Percentiles rank a stretch among this genome's conserved stretches.
Evolutionary conservation across 2,329 filamentous ascomycete species (phyloP).

Genomic region (Venturia pyrina): DNA sequence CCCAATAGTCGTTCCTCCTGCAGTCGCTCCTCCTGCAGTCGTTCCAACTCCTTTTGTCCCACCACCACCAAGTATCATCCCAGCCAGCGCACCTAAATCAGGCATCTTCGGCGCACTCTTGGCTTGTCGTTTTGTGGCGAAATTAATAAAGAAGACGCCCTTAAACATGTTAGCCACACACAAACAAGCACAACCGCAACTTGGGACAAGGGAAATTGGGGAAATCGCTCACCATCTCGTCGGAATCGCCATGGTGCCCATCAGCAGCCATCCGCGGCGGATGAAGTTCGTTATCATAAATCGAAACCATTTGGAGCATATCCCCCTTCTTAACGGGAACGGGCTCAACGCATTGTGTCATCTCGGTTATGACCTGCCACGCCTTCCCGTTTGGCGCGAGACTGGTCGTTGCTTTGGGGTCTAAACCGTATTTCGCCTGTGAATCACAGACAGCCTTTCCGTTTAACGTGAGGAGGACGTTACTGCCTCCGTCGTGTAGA

Average conservation of each 20-base stretch:
- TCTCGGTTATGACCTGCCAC: conserved; percentile 12
- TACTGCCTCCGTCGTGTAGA: background rate
- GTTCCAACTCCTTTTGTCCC: background rate
- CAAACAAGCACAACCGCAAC: too few species aligned
- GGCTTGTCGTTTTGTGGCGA: background rate
- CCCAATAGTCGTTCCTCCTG: too few species aligned
- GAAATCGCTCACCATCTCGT: background rate
- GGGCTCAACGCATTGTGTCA: conserved; percentile 8
- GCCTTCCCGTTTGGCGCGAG: conserved; percentile 3
- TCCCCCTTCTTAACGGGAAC: conserved; percentile 12
- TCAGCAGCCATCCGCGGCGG: conserved; percentile 2
- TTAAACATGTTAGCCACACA: background rate
- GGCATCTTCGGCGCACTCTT: background rate
- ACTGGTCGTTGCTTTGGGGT: background rate
- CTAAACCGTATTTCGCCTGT: conserved; percentile 2
- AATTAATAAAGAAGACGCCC: conserved; percentile 11
- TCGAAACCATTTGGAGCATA: conserved; percentile 1
- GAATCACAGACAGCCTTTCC: conserved; percentile 10
- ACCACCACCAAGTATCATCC: background rate
- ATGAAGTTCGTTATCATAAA: conserved; percentile 10
- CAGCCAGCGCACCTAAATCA: background rate
- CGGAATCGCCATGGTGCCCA: background rate
- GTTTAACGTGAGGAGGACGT: conserved; percentile 8
- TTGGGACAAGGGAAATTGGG: too few species aligned
- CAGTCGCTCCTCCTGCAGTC: too few species aligned